Percentiles rank a stretch among this genome's conserved stretches.
Evolutionary conservation across 78 protist genomes (phyloP).

Genomic region (Creolimax fragrantissima): DNA sequence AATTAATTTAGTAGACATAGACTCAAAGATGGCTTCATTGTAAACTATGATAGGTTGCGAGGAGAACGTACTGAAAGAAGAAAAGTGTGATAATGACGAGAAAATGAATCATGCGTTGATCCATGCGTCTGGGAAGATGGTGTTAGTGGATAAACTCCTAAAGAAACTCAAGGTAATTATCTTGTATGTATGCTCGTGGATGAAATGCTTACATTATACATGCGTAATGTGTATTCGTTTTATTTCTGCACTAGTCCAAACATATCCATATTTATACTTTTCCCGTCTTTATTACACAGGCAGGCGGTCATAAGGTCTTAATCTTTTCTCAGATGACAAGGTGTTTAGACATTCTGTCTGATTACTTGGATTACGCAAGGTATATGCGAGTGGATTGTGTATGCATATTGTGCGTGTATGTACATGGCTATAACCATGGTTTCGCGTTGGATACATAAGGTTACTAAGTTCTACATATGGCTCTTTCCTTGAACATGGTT

Average conservation of each 20-base stretch:
- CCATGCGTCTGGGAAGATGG: conserved; percentile 79
- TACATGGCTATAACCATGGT: too few species aligned
- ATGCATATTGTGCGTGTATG: too few species aligned
- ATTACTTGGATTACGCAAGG: conserved; percentile 45
- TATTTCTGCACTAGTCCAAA: background rate
- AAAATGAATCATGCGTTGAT: background rate
- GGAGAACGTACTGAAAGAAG: background rate
- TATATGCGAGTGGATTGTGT: too few species aligned
- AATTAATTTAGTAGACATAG: too few species aligned
- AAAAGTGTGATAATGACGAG: background rate
- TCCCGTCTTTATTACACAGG: background rate
- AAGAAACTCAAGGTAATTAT: conserved; percentile 48
- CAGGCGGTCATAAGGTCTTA: conserved; percentile 69
- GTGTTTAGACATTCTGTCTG: conserved; percentile 81
- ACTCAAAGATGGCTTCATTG: too few species aligned
- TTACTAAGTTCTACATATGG: too few species aligned
- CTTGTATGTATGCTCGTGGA: background rate
- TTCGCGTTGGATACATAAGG: too few species aligned
- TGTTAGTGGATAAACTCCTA: conserved; percentile 81
- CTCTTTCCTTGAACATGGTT: too few species aligned
- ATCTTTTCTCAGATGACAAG: conserved; percentile 89
- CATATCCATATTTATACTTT: background rate
- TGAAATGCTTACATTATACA: background rate
- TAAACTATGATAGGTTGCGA: background rate
- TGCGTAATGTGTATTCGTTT: background rate